Conservation (phyloP, 306 rosid species). For the Herpetospermum pedunculosum region DNA sequence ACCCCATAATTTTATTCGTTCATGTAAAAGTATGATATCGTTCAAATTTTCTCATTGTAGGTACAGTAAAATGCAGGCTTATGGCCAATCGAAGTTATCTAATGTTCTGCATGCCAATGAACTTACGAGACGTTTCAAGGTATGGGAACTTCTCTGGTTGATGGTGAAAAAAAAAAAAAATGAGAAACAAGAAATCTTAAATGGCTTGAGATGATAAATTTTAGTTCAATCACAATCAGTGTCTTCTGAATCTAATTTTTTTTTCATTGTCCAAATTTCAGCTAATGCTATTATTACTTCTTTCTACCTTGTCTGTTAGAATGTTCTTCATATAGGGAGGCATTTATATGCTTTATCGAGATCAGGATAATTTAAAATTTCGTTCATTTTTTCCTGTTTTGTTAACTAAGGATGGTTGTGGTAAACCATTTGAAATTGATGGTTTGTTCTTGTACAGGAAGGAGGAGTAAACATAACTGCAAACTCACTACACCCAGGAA, state of each 20-base stretch:
- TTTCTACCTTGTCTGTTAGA: neutral
- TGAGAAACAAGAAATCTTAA: neutral
- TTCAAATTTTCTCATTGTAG: slow-evolving; percentile 25
- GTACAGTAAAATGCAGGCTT: slow-evolving; percentile 52
- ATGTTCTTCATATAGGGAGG: neutral
- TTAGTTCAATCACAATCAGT: neutral
- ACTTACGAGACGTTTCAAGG: slow-evolving; percentile 58
- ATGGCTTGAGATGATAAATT: neutral
- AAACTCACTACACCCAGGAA: slow-evolving; percentile 88
- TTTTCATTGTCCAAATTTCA: neutral
- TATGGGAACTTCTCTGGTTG: slow-evolving; percentile 13
- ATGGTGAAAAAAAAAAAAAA: neutral
- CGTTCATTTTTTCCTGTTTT: neutral
- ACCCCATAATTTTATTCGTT: neutral
- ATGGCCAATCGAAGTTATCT: slow-evolving; percentile 91
- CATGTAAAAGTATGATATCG: neutral
- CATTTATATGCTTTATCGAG: neutral
- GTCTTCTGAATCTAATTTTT: neutral
- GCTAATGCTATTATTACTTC: neutral
- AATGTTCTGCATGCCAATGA: slow-evolving; percentile 81
- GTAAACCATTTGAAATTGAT: neutral
- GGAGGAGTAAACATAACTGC: slow-evolving; percentile 53
- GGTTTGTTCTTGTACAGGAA: slow-evolving; percentile 48
- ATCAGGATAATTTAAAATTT: neutral
- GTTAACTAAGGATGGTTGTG: neutral